These are phyloP conservation scores for Tricholoma saponaceum DNA, from an alignment of 768 basidiomycete species.

Conservation along the genomic window DNA sequence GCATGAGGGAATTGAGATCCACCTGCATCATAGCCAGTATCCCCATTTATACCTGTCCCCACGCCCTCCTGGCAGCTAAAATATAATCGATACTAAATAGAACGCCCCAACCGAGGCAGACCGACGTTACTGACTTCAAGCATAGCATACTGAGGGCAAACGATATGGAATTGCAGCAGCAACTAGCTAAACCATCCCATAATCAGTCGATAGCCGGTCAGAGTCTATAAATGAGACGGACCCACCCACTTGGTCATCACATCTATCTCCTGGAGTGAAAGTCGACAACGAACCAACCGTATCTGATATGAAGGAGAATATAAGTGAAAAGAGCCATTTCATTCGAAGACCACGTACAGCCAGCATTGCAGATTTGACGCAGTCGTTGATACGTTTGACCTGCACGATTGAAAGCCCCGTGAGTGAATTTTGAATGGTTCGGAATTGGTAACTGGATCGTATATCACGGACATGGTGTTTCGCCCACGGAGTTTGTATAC, in stretches of 20 bases:
- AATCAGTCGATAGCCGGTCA: background rate
- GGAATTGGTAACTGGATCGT: background rate
- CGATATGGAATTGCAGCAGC: background rate
- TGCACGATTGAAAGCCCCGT: background rate
- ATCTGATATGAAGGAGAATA: background rate
- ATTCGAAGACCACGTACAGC: background rate
- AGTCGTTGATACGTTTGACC: background rate
- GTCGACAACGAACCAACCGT: background rate
- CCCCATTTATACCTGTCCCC: background rate
- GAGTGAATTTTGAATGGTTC: background rate
- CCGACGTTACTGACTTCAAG: background rate
- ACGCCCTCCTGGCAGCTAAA: background rate
- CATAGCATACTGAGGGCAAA: constrained; percentile 3
- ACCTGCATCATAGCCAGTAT: background rate
- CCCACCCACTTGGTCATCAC: constrained; percentile 1
- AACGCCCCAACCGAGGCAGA: background rate
- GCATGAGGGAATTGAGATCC: background rate
- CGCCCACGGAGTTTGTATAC: background rate
- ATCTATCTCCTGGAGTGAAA: background rate
- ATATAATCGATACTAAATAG: background rate
- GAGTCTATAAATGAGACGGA: background rate
- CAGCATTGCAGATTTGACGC: background rate
- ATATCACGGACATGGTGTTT: constrained; percentile 1
- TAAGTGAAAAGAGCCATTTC: background rate
- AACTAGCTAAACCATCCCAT: background rate